phyloP scores from a whole-genome alignment of 371 early-diverging fungal genomes.

The Mucor sp. region DNA sequence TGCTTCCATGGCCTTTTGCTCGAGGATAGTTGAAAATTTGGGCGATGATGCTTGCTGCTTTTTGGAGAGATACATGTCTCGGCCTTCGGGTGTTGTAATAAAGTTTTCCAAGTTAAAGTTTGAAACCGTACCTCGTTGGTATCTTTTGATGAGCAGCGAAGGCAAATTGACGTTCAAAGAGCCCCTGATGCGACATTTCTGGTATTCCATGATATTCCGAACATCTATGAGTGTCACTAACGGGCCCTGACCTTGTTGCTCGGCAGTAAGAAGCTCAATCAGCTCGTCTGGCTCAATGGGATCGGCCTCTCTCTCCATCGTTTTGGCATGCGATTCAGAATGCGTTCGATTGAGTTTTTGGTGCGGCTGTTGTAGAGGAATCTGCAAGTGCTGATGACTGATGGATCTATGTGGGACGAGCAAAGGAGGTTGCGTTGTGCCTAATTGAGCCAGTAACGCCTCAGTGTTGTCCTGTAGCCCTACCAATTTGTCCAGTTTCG shows the following conservation, averaged over 20 bases:
- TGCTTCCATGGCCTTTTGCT: conserved; percentile 31
- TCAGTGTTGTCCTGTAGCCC: conserved; percentile 6
- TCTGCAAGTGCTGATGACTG: conserved; percentile 32
- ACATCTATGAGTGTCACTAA: conserved; percentile 47
- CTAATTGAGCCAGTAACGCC: conserved; percentile 12
- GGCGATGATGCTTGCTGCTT: background rate
- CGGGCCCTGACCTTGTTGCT: conserved; percentile 9
- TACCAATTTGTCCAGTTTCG: conserved; percentile 14
- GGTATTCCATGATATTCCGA: conserved; percentile 47
- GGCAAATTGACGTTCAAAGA: conserved; percentile 69
- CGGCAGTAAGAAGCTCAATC: conserved; percentile 1
- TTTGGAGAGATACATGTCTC: conserved; percentile 38
- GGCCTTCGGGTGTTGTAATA: conserved; percentile 63
- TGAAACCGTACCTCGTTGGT: conserved; percentile 59
- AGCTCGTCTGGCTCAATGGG: conserved; percentile 30
- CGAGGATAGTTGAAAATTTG: conserved; percentile 17
- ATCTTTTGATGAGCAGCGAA: conserved; percentile 60
- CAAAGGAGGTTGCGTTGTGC: conserved; percentile 1
- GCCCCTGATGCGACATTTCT: conserved; percentile 34
- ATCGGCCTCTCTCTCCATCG: conserved; percentile 1
- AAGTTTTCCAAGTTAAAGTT: conserved; percentile 66
- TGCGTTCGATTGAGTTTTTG: conserved; percentile 19
- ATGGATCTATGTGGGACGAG: conserved; percentile 35
- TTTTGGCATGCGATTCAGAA: conserved; percentile 18
- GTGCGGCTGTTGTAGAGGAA: conserved; percentile 3